Evolutionary conservation across 164 flowering plant species (phyloP).

Genomic region (Magnolia kwangsiensis): DNA sequence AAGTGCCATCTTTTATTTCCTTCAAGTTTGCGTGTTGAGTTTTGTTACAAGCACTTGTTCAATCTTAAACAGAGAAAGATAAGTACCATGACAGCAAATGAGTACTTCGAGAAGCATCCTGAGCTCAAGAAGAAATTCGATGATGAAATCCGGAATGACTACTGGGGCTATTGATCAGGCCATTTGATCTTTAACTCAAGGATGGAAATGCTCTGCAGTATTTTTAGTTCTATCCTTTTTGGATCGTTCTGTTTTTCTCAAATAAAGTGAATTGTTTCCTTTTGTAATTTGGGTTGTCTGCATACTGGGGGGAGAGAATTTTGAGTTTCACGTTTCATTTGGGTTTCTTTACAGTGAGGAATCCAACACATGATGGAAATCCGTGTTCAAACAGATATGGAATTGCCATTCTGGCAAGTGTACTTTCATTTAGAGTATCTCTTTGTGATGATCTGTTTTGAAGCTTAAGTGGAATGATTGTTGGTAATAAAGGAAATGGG

Average conservation of each 20-base stretch:
- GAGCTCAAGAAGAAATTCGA: conserved; percentile 90
- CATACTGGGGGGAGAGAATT: not conserved
- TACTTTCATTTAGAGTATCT: not conserved
- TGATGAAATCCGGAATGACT: conserved; percentile 88
- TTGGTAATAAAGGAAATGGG: no score
- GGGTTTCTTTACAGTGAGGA: not conserved
- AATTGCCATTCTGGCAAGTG: not conserved
- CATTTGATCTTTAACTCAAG: not conserved
- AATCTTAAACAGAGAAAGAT: conserved; percentile 57
- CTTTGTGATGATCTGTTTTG: not conserved
- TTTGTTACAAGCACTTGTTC: conserved; percentile 6
- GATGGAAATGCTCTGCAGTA: not conserved
- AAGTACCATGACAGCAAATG: conserved; percentile 92
- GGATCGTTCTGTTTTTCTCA: not conserved
- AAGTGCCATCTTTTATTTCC: not conserved
- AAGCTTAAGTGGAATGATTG: not conserved
- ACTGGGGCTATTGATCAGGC: conserved; percentile 78
- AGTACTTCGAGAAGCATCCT: conserved; percentile 92
- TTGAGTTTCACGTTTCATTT: not conserved
- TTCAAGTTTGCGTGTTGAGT: not conserved
- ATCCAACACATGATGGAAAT: not conserved
- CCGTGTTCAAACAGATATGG: not conserved
- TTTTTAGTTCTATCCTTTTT: conserved; percentile 4
- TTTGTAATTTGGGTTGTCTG: not conserved
- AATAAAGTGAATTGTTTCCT: conserved; percentile 14